Evolutionary conservation across 176 grass and related monocot species (phyloP).

Genomic region (Ensete ventricosum): DNA sequence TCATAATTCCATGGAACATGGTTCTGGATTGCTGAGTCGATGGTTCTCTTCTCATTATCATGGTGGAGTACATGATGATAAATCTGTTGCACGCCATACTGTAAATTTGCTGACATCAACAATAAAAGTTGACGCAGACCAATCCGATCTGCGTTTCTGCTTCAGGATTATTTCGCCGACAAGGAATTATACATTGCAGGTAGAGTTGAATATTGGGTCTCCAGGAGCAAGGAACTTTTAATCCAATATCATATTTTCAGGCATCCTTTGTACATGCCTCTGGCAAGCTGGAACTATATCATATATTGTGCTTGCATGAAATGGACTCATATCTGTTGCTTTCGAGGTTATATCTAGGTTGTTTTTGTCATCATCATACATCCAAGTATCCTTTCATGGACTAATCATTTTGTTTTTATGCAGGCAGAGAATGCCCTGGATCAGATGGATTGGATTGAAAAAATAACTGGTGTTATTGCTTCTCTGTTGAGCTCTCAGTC

Average conservation of each 20-base stretch:
- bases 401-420: background rate
- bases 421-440: constrained; percentile 98
- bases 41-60: constrained; percentile 99
- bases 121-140: constrained; percentile 93
- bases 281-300: too few relatives aligned
- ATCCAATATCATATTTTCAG: too few relatives aligned
- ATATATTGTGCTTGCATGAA: too few relatives aligned
- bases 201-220: constrained; percentile 1
- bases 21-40: constrained; percentile 78
- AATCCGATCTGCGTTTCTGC: constrained; percentile 91
- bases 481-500: constrained; percentile 96
- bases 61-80: constrained; percentile 90
- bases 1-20: constrained; percentile 60
- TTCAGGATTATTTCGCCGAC: constrained; percentile 97
- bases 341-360: background rate
- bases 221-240: too few relatives aligned
- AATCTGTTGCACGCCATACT: constrained; percentile 90
- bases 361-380: background rate
- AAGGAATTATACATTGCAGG: constrained; percentile 99
- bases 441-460: constrained; percentile 99
- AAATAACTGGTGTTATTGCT: constrained; percentile 97
- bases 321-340: background rate
- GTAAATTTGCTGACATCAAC: constrained; percentile 94
- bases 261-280: too few relatives aligned
- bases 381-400: too few relatives aligned